phyloP scores from a whole-genome alignment of 495 filamentous ascomycete species.

The Darksidea phi region DNA sequence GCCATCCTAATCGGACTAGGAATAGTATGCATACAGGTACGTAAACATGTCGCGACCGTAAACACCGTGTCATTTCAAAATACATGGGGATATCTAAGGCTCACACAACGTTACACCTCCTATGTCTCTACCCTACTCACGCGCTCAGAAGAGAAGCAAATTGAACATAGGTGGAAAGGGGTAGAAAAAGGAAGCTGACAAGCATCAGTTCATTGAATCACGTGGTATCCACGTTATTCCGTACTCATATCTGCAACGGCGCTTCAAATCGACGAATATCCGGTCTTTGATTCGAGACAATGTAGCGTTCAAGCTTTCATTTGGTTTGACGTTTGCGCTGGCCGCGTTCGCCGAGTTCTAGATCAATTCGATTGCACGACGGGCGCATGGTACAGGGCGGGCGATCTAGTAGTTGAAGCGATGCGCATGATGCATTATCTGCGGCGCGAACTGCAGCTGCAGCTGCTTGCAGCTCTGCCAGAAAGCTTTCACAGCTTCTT shows the following conservation, averaged over 20 bases:
- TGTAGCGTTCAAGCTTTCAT: conserved; percentile 74
- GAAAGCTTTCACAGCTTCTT: conserved; percentile 30
- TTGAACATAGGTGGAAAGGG: not conserved
- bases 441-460: conserved; percentile 31
- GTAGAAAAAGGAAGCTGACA: conserved; percentile 5
- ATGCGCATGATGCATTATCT: conserved; percentile 25
- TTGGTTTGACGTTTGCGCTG: conserved; percentile 72
- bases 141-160: not conserved
- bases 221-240: conserved; percentile 74
- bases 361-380: not conserved
- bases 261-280: conserved; percentile 58
- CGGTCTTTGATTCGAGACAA: conserved; percentile 62
- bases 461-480: conserved; percentile 29
- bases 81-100: not conserved
- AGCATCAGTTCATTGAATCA: conserved; percentile 62
- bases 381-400: not conserved
- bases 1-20: conserved; percentile 70
- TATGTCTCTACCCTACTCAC: not conserved
- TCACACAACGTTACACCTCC: not conserved
- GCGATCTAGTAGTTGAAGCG: conserved; percentile 2
- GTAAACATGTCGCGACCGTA: conserved; percentile 24
- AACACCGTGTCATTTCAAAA: no score
- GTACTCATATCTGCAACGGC: conserved; percentile 57
- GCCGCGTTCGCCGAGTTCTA: conserved; percentile 71
- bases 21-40: conserved; percentile 69